Evolutionary conservation across 495 filamentous ascomycete species (phyloP).

Genomic region (Penicillium flavigenum): DNA sequence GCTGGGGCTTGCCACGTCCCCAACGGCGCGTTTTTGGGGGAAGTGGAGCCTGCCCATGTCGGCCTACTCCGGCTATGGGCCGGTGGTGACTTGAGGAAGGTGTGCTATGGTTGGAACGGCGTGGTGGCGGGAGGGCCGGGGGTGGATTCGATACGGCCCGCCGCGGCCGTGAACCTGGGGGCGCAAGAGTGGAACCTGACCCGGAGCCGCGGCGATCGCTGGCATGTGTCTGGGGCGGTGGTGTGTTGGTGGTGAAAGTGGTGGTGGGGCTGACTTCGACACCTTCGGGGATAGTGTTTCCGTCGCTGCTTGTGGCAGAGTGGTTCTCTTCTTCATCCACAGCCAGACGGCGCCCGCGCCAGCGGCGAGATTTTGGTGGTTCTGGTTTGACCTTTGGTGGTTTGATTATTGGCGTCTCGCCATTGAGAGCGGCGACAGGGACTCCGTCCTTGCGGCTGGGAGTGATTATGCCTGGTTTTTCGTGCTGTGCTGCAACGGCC

Average conservation of each 20-base stretch:
- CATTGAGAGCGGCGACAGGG: slow-evolving; percentile 14
- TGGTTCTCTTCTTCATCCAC: slow-evolving; percentile 29
- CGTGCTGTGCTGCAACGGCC: slow-evolving; percentile 74
- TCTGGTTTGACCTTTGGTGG: slow-evolving; percentile 42
- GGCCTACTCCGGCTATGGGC: slow-evolving; percentile 18
- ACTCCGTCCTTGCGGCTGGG: slow-evolving; percentile 60
- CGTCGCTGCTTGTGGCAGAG: slow-evolving; percentile 28
- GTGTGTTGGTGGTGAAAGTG: slow-evolving; percentile 18
- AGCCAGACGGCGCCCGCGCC: slow-evolving; percentile 36
- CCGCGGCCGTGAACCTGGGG: slow-evolving; percentile 28
- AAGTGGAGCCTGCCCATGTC: slow-evolving; percentile 36
- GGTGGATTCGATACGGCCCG: slow-evolving; percentile 44
- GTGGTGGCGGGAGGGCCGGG: slow-evolving; percentile 42
- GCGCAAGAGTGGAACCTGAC: slow-evolving; percentile 27
- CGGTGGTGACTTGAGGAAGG: slow-evolving; percentile 31
- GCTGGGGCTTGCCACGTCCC: slow-evolving; percentile 32
- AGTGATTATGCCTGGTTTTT: slow-evolving; percentile 82
- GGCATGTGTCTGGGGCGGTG: slow-evolving; percentile 5
- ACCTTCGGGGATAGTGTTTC: slow-evolving; percentile 36
- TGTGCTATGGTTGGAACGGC: slow-evolving; percentile 32
- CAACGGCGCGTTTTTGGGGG: slow-evolving; percentile 43
- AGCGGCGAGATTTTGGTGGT: slow-evolving; percentile 47
- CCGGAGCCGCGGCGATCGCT: slow-evolving; percentile 32
- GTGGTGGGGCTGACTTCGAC: slow-evolving; percentile 25
- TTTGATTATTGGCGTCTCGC: slow-evolving; percentile 23